These are phyloP conservation scores for Nitzschia putrida DNA, from an alignment of 108 stramenopile species.

Conservation along the genomic window DNA sequence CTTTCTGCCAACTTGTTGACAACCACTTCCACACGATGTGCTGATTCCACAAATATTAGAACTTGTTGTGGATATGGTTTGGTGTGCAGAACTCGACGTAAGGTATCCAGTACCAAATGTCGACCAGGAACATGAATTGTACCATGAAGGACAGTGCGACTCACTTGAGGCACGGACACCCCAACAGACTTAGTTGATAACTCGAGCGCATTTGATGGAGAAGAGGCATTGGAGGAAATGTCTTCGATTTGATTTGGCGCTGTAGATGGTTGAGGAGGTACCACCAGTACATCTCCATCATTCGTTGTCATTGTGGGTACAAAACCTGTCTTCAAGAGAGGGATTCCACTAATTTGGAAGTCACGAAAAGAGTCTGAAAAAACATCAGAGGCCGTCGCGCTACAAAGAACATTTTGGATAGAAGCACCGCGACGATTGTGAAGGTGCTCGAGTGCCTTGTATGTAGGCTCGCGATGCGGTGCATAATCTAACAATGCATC, in stretches of 20 bases:
- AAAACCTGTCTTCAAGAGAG: slow-evolving; percentile 57
- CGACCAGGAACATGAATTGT: slow-evolving; percentile 72
- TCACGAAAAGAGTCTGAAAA: neutral
- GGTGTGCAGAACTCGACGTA: slow-evolving; percentile 79
- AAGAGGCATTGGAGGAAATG: slow-evolving; percentile 9
- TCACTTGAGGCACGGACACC: slow-evolving; percentile 44
- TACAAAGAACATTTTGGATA: slow-evolving; percentile 66
- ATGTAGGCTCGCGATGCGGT: slow-evolving; percentile 77
- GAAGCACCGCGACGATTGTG: slow-evolving; percentile 60
- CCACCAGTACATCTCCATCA: slow-evolving; percentile 61
- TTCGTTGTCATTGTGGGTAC: slow-evolving; percentile 73
- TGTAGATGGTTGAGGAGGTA: slow-evolving; percentile 8
- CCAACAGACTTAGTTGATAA: too few species aligned
- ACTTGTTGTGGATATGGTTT: slow-evolving; percentile 87
- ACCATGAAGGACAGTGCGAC: slow-evolving; percentile 83
- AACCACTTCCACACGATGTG: slow-evolving; percentile 75
- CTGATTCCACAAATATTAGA: slow-evolving; percentile 83
- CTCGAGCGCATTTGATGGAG: too few species aligned
- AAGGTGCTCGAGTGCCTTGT: slow-evolving; percentile 62
- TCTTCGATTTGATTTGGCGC: neutral
- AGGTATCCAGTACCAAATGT: slow-evolving; percentile 73
- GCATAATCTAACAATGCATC: slow-evolving; percentile 84
- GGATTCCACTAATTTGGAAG: slow-evolving; percentile 45
- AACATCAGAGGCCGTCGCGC: slow-evolving; percentile 81
- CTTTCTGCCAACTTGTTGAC: slow-evolving; percentile 74